Evolutionary conservation across 805 yeast genomes (phyloP).

Genomic region (Saccharomycopsis synnaedendra): DNA sequence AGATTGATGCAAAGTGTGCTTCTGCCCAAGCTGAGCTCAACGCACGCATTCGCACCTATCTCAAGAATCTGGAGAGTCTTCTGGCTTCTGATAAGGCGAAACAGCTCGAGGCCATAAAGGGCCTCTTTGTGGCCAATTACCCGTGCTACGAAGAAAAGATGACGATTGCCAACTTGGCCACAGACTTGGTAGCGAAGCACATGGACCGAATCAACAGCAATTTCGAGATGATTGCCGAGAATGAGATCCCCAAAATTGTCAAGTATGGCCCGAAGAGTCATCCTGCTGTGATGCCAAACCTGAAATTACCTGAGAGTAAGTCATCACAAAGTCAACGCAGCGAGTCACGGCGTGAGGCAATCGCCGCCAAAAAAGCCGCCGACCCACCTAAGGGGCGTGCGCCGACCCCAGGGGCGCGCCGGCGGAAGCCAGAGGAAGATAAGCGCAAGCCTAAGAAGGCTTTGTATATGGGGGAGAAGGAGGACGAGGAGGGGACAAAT

Average conservation of each 20-base stretch:
- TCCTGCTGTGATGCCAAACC: constrained; percentile 73
- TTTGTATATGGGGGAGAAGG: background rate
- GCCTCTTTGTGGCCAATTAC: constrained; percentile 31
- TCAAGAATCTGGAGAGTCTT: constrained; percentile 19
- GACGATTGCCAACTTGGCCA: constrained; percentile 91
- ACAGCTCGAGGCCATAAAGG: constrained; percentile 5
- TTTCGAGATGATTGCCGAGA: constrained; percentile 57
- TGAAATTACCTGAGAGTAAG: constrained; percentile 37
- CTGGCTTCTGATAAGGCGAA: background rate
- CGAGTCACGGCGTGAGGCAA: constrained; percentile 84
- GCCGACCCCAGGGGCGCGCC: constrained; percentile 17
- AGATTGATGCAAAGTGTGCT: constrained; percentile 90
- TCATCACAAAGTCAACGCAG: constrained; percentile 68
- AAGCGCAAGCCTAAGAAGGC: background rate
- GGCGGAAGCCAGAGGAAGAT: background rate
- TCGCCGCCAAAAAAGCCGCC: constrained; percentile 75
- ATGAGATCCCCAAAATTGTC: constrained; percentile 74
- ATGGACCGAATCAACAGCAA: constrained; percentile 68
- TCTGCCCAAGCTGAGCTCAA: constrained; percentile 59
- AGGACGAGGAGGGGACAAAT: constrained; percentile 12
- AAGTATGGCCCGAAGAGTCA: constrained; percentile 75
- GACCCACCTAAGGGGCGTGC: constrained; percentile 20
- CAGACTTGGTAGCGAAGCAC: constrained; percentile 62
- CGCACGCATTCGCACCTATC: constrained; percentile 37
- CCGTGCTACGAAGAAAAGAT: constrained; percentile 94